phyloP scores from a whole-genome alignment of 2,329 filamentous ascomycete species.

The Penicillium sp. region DNA sequence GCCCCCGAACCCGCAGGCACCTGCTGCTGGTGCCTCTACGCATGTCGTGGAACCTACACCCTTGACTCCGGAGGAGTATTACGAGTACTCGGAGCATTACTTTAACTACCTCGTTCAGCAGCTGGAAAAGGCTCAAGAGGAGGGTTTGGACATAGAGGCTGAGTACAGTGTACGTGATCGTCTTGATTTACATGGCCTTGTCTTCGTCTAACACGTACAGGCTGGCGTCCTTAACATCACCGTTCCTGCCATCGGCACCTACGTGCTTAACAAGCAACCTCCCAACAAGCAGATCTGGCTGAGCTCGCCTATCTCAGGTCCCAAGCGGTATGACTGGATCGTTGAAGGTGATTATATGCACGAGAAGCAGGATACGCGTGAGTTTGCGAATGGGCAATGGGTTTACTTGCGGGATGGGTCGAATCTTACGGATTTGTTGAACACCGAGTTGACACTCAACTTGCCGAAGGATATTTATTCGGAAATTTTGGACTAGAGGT shows the following conservation, averaged over 20 bases:
- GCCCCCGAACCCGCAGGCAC: slow-evolving; percentile 40
- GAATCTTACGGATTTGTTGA: slow-evolving; percentile 69
- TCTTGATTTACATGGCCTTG: neutral
- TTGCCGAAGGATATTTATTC: slow-evolving; percentile 46
- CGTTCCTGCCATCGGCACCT: slow-evolving; percentile 70
- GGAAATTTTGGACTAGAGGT: slow-evolving; percentile 19
- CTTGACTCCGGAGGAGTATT: slow-evolving; percentile 69
- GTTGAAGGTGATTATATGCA: slow-evolving; percentile 66
- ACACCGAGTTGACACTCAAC: slow-evolving; percentile 71
- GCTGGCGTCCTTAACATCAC: slow-evolving; percentile 79
- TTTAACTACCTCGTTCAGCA: slow-evolving; percentile 59
- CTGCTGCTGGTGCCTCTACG: slow-evolving; percentile 41
- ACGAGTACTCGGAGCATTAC: slow-evolving; percentile 73
- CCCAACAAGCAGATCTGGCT: slow-evolving; percentile 98
- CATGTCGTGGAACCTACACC: slow-evolving; percentile 57
- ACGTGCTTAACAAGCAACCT: slow-evolving; percentile 97
- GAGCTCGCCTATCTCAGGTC: slow-evolving; percentile 83
- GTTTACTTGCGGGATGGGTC: slow-evolving; percentile 83
- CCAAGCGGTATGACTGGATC: slow-evolving; percentile 93
- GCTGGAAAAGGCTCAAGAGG: slow-evolving; percentile 73
- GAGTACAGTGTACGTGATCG: slow-evolving; percentile 70
- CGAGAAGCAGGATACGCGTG: slow-evolving; percentile 70
- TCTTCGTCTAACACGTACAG: slow-evolving; percentile 46
- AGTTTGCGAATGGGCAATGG: slow-evolving; percentile 65
- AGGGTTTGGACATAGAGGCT: slow-evolving; percentile 71